A percentile compares a stretch with the other conserved stretches of the same genome.
These are phyloP conservation scores for Trichoderma endophyticum DNA, from an alignment of 2,329 filamentous ascomycete genomes.

Conservation along the genomic window DNA sequence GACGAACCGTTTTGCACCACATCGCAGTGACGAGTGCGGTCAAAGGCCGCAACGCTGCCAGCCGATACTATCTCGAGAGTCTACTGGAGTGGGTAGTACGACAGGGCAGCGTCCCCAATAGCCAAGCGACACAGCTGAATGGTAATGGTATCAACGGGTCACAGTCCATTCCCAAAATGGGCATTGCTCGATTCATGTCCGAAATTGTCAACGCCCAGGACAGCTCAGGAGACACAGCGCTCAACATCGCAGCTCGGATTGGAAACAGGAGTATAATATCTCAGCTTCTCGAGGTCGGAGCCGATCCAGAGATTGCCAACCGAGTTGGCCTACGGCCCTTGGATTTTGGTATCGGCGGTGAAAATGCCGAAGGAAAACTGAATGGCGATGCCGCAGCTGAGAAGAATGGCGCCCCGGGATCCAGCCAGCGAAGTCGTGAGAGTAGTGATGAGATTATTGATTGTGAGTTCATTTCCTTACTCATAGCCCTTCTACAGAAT, in stretches of 20 bases:
- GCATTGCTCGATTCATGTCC: constrained; percentile 88
- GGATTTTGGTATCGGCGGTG: constrained; percentile 89
- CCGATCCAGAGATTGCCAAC: constrained; percentile 88
- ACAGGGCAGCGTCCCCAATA: constrained; percentile 65
- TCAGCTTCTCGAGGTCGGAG: constrained; percentile 92
- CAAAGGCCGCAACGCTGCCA: constrained; percentile 85
- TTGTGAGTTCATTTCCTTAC: constrained; percentile 57
- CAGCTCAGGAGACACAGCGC: constrained; percentile 87
- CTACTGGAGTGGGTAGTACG: constrained; percentile 91
- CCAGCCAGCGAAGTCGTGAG: constrained; percentile 60
- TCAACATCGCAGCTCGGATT: constrained; percentile 90
- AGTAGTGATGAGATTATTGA: constrained; percentile 76
- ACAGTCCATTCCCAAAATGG: constrained; percentile 63
- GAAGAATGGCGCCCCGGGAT: constrained; percentile 43
- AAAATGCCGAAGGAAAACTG: constrained; percentile 46
- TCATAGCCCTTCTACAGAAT: constrained; percentile 23
- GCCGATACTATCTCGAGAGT: constrained; percentile 93
- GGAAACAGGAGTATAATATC: constrained; percentile 93
- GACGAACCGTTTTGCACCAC: constrained; percentile 89
- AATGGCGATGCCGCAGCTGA: constrained; percentile 44
- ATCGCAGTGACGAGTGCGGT: constrained; percentile 95
- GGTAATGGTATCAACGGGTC: constrained; percentile 38
- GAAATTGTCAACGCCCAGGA: constrained; percentile 97
- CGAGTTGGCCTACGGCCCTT: constrained; percentile 81
- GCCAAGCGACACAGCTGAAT: constrained; percentile 40